Conservation (phyloP, 1,139 yeast genomes). For the Torulaspora globosa region DNA sequence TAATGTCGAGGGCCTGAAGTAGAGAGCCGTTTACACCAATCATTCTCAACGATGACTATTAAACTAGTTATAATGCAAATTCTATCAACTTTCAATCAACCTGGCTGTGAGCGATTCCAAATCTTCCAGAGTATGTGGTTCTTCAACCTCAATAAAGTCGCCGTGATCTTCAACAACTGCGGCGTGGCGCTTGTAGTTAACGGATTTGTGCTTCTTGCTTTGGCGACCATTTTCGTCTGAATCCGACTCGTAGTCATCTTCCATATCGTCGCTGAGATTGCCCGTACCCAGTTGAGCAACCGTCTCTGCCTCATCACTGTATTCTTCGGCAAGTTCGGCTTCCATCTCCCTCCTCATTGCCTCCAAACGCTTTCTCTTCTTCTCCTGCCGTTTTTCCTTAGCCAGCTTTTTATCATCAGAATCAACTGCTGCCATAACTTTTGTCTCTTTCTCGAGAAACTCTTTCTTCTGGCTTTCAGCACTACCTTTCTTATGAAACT, state of each 20-base stretch:
- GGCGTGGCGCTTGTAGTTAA: conserved; percentile 39
- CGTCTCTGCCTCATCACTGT: conserved; percentile 32
- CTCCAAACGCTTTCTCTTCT: conserved; percentile 86
- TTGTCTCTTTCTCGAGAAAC: conserved; percentile 63
- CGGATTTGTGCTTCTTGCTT: conserved; percentile 61
- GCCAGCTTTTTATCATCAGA: conserved; percentile 74
- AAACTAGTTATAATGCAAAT: conserved; percentile 2
- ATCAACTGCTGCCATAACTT: conserved; percentile 68
- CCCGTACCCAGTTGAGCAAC: conserved; percentile 35
- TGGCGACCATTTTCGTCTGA: conserved; percentile 31
- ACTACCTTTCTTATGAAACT: conserved; percentile 72
- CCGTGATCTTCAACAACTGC: conserved; percentile 36
- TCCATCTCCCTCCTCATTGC: conserved; percentile 57
- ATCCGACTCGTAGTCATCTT: conserved; percentile 40
- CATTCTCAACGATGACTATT: conserved; percentile 1
- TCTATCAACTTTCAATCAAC: conserved; percentile 40
- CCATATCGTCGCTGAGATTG: conserved; percentile 40
- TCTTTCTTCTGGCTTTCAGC: conserved; percentile 63
- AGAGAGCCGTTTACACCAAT: neutral
- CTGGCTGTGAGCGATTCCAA: conserved; percentile 84
- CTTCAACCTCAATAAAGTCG: conserved; percentile 66
- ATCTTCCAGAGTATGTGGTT: conserved; percentile 88
- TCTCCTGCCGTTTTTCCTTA: conserved; percentile 77
- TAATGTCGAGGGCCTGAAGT: neutral
- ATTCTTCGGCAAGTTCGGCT: conserved; percentile 35